Conservation (phyloP, 257 asterid species). For the Oldenlandia corymbosa region DNA sequence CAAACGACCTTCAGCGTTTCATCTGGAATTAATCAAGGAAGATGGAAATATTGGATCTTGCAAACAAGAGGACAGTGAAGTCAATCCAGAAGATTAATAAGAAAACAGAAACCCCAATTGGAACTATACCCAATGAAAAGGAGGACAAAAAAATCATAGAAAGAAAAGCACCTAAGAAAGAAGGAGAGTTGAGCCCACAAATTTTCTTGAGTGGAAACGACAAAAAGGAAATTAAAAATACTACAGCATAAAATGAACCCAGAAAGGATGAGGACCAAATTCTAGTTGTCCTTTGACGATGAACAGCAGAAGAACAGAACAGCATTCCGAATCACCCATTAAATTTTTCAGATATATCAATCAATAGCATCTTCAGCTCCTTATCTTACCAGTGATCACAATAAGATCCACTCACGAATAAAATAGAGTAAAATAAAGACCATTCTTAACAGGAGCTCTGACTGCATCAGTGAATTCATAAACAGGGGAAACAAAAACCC, state of each 20-base stretch:
- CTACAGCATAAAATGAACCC: neutral
- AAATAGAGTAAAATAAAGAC: neutral
- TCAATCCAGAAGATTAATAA: no score
- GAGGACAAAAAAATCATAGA: neutral
- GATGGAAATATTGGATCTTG: neutral
- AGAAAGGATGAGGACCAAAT: neutral
- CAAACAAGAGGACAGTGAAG: neutral
- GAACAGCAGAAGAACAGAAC: neutral
- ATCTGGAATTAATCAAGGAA: neutral
- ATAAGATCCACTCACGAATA: slow-evolving; percentile 5
- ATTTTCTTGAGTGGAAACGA: neutral
- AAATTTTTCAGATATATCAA: neutral
- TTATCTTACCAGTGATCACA: neutral
- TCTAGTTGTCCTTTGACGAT: neutral
- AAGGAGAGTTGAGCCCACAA: neutral
- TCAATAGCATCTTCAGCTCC: neutral
- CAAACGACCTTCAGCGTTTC: neutral
- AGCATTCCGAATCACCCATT: neutral
- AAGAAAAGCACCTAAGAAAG: neutral
- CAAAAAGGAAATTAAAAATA: neutral
- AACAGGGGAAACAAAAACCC: neutral
- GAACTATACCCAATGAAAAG: slow-evolving; percentile 3
- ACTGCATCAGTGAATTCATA: neutral
- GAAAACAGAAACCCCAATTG: slow-evolving; percentile 2
- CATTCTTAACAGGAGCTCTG: neutral